Evolutionary conservation across 371 early-diverging fungal species (phyloP), one percentile per base, ranked within the genome.

Genomic region (Mucor plumbeus): DNA sequence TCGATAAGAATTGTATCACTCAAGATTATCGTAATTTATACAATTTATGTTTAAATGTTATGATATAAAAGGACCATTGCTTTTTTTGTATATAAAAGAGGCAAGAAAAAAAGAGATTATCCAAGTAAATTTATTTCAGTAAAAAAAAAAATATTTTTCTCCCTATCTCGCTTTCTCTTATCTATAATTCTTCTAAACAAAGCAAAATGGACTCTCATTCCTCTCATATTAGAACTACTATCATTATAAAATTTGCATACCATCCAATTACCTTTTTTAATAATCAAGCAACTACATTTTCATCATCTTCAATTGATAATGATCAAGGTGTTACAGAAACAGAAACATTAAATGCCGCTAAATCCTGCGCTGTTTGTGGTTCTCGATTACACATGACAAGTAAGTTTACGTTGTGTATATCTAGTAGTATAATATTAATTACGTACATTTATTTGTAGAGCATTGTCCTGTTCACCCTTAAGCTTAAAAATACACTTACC

Each of bases 391-490:
- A 78, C 63, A 75, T 75, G 73, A 75, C 78, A 56, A 75, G 78
- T 78, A 68, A 65, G 36, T 36, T 38, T 47, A 21, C 13, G 9
- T 8, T 17, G 59, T 0, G 34, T 59, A 21, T 17, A 17, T 62
- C 19, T 15, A 26, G 7, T 61, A 44, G 26, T 7, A 53, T 31
- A 26, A 53, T 17, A 21, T 8, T n/a, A 44, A n/a, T 55, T 19
- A 33, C 48, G 31, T 61, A 7, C 59, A 33, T 56, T 59, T 63
- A 1, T 43, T 35, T 54, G 21, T 57, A 77, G 78, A 77, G 26
- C 78, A 77, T 64, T 78, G 78, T 53, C 78, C 78, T 55, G 74
- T 74, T 17, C 71, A 74, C 36, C 78, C 78, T 41, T 74, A 63
- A 65, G 31, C 5, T 3, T 26, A 26, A 26, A 26, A 26, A 26